Percentiles rank a stretch among this genome's conserved stretches.
Conservation (phyloP, 192 early-diverging fungal species). For the Cladochytrium replicatum region DNA sequence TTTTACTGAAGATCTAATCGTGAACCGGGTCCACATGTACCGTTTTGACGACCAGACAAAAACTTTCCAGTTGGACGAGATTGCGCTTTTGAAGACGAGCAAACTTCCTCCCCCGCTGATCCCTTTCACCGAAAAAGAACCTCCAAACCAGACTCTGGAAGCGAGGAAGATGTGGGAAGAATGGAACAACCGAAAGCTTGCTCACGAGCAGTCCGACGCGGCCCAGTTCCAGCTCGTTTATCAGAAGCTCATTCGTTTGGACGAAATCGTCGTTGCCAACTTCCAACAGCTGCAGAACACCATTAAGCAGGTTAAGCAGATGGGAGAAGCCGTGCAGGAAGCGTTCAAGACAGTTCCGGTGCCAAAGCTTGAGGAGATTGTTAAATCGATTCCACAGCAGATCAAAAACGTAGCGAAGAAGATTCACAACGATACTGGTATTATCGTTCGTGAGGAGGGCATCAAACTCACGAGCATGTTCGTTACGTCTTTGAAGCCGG, state of each 20-base stretch:
- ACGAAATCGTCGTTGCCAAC: conserved; percentile 16
- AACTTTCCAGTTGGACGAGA: conserved; percentile 31
- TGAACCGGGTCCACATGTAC: conserved; percentile 36
- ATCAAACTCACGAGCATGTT: conserved; percentile 43
- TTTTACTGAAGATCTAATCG: conserved; percentile 18
- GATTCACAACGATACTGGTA: conserved; percentile 30
- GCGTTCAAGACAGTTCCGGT: conserved; percentile 27
- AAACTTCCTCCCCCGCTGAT: conserved; percentile 27
- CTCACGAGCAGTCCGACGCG: conserved; percentile 33
- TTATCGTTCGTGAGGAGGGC: conserved; percentile 37
- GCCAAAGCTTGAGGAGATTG: conserved; percentile 25
- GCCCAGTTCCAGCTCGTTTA: conserved; percentile 37
- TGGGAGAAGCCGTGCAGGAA: conserved; percentile 29
- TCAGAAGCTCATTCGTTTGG: conserved; percentile 27
- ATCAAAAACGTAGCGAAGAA: conserved; percentile 34
- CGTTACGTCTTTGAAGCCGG: too few species aligned
- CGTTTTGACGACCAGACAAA: conserved; percentile 34
- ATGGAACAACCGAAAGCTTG: conserved; percentile 25
- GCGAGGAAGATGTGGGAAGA: conserved; percentile 33
- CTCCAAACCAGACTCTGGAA: conserved; percentile 28
- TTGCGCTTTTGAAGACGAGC: conserved; percentile 25
- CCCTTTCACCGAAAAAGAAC: conserved; percentile 33
- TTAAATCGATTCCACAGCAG: conserved; percentile 28
- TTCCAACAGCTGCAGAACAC: conserved; percentile 33
- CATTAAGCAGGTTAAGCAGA: conserved; percentile 32